phyloP scores from a whole-genome alignment of 306 rosid genomes.

The Geum urbanum region DNA sequence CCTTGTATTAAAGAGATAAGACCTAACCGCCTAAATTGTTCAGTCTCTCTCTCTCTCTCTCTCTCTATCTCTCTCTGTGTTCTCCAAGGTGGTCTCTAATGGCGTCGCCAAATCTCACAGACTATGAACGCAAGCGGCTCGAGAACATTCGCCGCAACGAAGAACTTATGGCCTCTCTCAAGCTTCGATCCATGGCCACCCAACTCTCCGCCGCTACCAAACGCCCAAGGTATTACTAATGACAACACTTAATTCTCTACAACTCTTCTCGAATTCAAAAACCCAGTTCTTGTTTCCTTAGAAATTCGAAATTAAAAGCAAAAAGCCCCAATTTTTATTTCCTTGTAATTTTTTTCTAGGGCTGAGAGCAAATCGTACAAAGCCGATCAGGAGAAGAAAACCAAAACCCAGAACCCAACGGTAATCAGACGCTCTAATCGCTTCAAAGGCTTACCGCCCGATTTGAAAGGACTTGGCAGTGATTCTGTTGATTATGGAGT shows the following conservation, averaged over 20 bases:
- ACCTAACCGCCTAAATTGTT: not conserved
- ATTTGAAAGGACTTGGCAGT: slow-evolving; percentile 27
- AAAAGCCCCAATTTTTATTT: not conserved
- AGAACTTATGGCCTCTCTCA: slow-evolving; percentile 77
- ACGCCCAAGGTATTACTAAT: slow-evolving; percentile 49
- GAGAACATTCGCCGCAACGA: slow-evolving; percentile 89
- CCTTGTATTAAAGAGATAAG: not conserved
- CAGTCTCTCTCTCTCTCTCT: not conserved
- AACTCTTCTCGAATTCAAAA: not conserved
- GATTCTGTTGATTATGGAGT: slow-evolving; percentile 3
- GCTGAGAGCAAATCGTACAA: slow-evolving; percentile 45
- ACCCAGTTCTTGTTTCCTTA: not conserved
- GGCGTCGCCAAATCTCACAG: slow-evolving; percentile 55
- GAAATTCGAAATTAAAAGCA: not conserved
- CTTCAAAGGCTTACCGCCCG: slow-evolving; percentile 65
- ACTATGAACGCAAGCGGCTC: slow-evolving; percentile 77
- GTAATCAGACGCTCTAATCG: slow-evolving; percentile 73
- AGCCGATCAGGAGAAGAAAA: slow-evolving; percentile 37
- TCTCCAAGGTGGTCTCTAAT: slow-evolving; percentile 20
- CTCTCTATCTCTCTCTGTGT: slow-evolving; percentile 9
- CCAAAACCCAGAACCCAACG: slow-evolving; percentile 47
- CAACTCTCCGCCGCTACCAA: slow-evolving; percentile 54
- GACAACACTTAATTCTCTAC: not conserved
- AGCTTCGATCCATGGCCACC: slow-evolving; percentile 58
- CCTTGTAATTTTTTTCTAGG: slow-evolving; percentile 23